Evolutionary conservation across 192 early-diverging fungal species (phyloP).

Genomic region (Coemansia sp.): DNA sequence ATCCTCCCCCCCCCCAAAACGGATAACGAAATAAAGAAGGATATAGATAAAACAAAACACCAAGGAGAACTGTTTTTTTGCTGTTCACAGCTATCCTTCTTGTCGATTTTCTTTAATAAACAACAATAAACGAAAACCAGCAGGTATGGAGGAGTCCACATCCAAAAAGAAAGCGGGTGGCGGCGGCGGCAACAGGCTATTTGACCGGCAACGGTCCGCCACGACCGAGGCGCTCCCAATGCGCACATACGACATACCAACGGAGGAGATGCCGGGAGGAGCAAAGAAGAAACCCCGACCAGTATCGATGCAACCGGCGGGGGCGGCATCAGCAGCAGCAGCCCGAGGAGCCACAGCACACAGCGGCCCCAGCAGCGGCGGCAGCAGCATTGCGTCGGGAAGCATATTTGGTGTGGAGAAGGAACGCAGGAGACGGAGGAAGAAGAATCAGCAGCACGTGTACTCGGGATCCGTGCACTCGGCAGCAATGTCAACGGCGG

Average conservation of each 20-base stretch:
- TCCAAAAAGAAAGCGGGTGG: background rate
- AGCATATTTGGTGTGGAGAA: background rate
- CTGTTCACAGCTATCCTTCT: too few relatives aligned
- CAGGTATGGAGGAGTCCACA: background rate
- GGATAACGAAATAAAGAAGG: too few relatives aligned
- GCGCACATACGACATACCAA: background rate
- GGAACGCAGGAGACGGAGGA: background rate
- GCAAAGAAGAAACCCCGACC: background rate
- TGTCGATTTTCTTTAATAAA: background rate
- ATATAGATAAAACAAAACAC: too few relatives aligned
- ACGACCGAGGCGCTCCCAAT: background rate
- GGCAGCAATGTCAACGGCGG: slow-evolving; percentile 4
- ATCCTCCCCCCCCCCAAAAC: too few relatives aligned
- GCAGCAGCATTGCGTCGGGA: background rate
- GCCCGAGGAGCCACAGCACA: background rate
- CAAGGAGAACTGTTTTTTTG: too few relatives aligned
- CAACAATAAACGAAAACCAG: background rate
- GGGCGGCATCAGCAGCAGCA: background rate
- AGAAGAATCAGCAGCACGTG: background rate
- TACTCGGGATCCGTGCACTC: slow-evolving; percentile 5
- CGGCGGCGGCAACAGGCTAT: background rate
- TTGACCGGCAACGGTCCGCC: background rate
- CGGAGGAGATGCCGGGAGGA: background rate
- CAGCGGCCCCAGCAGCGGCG: background rate
- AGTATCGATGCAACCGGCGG: background rate